These are phyloP conservation scores for Filobasidium wieringae DNA, from an alignment of 768 basidiomycete species.

Conservation along the genomic window DNA sequence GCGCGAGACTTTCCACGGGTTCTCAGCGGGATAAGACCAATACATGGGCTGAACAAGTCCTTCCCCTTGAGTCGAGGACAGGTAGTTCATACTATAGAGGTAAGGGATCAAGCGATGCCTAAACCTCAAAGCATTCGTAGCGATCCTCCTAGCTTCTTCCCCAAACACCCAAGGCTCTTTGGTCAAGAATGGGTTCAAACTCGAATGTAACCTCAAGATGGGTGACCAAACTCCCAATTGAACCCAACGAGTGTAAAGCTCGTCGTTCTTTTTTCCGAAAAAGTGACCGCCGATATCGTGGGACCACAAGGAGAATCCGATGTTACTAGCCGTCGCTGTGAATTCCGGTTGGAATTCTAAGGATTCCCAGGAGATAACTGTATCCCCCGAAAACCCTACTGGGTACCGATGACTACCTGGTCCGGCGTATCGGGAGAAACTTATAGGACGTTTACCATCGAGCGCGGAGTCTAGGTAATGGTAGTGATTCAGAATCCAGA, in stretches of 20 bases:
- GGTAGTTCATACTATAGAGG: slow-evolving; percentile 14
- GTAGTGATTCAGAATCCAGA: slow-evolving; percentile 24
- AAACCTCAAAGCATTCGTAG: slow-evolving; percentile 13
- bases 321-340: slow-evolving; percentile 21
- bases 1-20: background rate
- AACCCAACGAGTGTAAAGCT: slow-evolving; percentile 20
- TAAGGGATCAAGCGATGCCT: slow-evolving; percentile 21
- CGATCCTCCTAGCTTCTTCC: slow-evolving; percentile 9
- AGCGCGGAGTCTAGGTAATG: slow-evolving; percentile 19
- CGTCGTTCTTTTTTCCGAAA: slow-evolving; percentile 19
- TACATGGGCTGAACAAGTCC: slow-evolving; percentile 20
- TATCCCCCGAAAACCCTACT: slow-evolving; percentile 22
- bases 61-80: slow-evolving; percentile 3
- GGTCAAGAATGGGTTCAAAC: slow-evolving; percentile 22
- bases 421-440: slow-evolving; percentile 21
- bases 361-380: slow-evolving; percentile 21
- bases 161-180: slow-evolving; percentile 21
- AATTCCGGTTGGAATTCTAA: slow-evolving; percentile 24
- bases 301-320: slow-evolving; percentile 22
- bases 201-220: slow-evolving; percentile 22
- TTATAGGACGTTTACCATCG: slow-evolving; percentile 14
- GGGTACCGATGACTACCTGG: slow-evolving; percentile 21
- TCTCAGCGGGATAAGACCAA: slow-evolving; percentile 16
- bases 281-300: slow-evolving; percentile 24
- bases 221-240: slow-evolving; percentile 24